phyloP scores from a whole-genome alignment of 257 asterid species.

The Haberlea rhodopensis region DNA sequence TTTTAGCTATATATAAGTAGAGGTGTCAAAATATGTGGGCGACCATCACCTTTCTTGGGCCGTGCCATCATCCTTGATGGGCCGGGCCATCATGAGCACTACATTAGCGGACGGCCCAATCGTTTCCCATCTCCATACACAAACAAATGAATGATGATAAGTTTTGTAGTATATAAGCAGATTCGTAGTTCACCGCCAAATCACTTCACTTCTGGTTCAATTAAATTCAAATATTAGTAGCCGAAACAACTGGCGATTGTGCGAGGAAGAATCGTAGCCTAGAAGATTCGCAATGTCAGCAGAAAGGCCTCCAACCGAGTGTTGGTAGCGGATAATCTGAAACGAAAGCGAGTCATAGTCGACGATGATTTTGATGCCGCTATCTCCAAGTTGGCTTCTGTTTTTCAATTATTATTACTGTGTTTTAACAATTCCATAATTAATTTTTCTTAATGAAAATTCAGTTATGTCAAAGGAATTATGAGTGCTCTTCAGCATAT shows the following conservation, averaged over 20 bases:
- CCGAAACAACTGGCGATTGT: neutral
- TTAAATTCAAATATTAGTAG: neutral
- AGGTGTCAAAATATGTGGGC: too few species aligned
- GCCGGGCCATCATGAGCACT: too few species aligned
- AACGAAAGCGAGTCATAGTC: conserved; percentile 42
- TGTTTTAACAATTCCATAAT: neutral
- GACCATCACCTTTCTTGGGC: too few species aligned
- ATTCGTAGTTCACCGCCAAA: too few species aligned
- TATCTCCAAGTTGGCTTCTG: conserved; percentile 55
- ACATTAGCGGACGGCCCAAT: too few species aligned
- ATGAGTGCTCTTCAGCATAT: conserved; percentile 88
- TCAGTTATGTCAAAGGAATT: conserved; percentile 79
- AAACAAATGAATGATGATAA: too few species aligned
- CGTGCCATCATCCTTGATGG: too few species aligned
- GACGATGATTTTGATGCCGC: conserved; percentile 87
- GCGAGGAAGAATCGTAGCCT: conserved; percentile 10
- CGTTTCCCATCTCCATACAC: too few species aligned
- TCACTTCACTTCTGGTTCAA: too few species aligned
- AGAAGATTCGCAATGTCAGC: conserved; percentile 49
- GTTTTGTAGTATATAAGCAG: too few species aligned
- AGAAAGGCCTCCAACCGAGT: conserved; percentile 53
- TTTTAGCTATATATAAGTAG: too few species aligned
- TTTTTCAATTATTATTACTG: neutral
- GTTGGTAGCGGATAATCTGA: conserved; percentile 45
- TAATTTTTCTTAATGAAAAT: conserved; percentile 21